These are phyloP conservation scores for Acanthamoeba quina DNA, from an alignment of 208 protist species.

Conservation along the genomic window DNA sequence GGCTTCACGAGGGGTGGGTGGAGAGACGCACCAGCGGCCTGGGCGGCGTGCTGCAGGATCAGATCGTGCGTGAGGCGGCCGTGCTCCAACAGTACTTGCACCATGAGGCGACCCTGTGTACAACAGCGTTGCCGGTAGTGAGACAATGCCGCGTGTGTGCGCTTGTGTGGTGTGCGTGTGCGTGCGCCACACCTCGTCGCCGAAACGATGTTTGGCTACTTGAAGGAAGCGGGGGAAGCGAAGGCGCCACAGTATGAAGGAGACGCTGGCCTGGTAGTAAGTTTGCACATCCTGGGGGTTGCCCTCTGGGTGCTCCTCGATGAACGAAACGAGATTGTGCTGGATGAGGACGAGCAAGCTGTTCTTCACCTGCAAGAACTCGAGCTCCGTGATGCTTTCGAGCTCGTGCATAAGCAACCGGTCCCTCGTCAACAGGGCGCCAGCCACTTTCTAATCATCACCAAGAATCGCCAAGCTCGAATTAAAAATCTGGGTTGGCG, in stretches of 20 bases:
- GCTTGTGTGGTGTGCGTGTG: neutral
- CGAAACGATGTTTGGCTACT: conserved; percentile 3
- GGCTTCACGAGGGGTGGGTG: neutral
- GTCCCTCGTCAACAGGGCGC: neutral
- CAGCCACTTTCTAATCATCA: neutral
- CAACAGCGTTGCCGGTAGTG: neutral
- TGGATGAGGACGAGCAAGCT: conserved; percentile 62
- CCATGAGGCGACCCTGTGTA: conserved; percentile 8
- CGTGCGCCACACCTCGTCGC: neutral
- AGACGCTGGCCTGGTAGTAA: conserved; percentile 52
- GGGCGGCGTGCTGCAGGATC: conserved; percentile 9
- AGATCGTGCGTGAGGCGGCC: conserved; percentile 33
- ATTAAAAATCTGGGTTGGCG: neutral
- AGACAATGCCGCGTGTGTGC: neutral
- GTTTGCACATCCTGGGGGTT: neutral
- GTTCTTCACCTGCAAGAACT: conserved; percentile 61
- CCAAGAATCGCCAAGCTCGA: neutral
- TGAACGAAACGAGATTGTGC: conserved; percentile 62
- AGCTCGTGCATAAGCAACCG: conserved; percentile 13
- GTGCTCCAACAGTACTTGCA: conserved; percentile 60
- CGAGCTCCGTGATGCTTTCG: neutral
- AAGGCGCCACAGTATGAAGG: conserved; percentile 10
- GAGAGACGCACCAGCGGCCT: neutral
- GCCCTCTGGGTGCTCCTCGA: conserved; percentile 34
- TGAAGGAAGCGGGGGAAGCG: conserved; percentile 47